Percentiles rank a stretch among this genome's conserved stretches.
Conservation (phyloP, 176 grass and related monocot genomes). For the Secale cereale region DNA sequence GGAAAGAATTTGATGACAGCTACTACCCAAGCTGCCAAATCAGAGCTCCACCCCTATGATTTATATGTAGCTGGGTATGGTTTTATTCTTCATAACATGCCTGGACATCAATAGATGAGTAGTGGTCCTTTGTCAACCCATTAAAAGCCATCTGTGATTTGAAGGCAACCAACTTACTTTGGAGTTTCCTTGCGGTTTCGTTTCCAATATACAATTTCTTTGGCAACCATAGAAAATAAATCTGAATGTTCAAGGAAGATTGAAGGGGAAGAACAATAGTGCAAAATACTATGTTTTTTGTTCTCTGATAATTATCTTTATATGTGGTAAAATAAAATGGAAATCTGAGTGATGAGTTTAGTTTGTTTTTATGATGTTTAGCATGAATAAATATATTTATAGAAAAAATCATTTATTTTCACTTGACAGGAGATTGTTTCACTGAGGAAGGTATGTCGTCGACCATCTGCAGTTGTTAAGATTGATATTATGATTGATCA, state of each 20-base stretch:
- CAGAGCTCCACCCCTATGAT: too few species aligned
- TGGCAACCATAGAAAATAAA: not conserved
- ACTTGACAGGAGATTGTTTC: slow-evolving; percentile 80
- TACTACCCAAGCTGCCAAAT: too few species aligned
- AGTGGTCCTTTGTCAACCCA: not conserved
- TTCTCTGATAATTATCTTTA: not conserved
- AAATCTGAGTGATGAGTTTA: not conserved
- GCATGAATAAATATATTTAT: too few species aligned
- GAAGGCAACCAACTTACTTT: not conserved
- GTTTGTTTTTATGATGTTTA: not conserved
- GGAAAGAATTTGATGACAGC: not conserved
- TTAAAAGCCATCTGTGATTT: not conserved
- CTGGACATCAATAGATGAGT: too few species aligned
- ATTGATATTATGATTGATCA: too few species aligned
- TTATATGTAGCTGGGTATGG: too few species aligned
- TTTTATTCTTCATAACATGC: too few species aligned
- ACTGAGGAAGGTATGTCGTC: slow-evolving; percentile 89
- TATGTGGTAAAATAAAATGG: not conserved
- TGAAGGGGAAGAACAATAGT: not conserved
- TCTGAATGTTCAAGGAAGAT: not conserved
- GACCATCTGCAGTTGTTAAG: slow-evolving; percentile 20
- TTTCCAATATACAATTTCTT: not conserved
- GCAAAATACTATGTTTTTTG: not conserved
- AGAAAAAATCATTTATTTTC: not conserved
- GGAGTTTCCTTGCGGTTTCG: not conserved